phyloP scores from a whole-genome alignment of 805 yeast species.

The Cyberlindnera amylophila region DNA sequence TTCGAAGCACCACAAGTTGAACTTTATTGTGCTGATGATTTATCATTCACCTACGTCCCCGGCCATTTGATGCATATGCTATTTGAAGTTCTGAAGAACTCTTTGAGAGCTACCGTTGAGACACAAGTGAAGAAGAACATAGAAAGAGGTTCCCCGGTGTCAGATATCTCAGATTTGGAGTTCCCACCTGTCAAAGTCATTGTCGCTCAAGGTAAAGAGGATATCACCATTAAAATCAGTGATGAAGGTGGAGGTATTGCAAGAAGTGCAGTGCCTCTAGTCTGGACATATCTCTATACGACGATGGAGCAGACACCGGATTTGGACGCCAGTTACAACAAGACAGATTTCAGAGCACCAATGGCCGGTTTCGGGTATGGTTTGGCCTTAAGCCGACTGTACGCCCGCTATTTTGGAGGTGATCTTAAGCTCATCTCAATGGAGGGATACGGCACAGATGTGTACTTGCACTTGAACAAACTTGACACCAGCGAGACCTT shows the following conservation, averaged over 20 bases:
- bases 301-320: conserved; percentile 74
- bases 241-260: conserved; percentile 96
- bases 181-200: conserved; percentile 85
- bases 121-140: conserved; percentile 59
- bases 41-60: conserved; percentile 87
- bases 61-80: conserved; percentile 90
- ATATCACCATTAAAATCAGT: conserved; percentile 82
- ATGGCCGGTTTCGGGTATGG: conserved; percentile 96
- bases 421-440: conserved; percentile 81
- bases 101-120: conserved; percentile 86
- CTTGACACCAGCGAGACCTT: conserved; percentile 45
- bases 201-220: conserved; percentile 85
- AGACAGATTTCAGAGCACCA: conserved; percentile 75
- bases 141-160: conserved; percentile 22
- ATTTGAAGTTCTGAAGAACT: conserved; percentile 83
- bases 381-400: conserved; percentile 77
- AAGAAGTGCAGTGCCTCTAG: conserved; percentile 73
- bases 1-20: conserved; percentile 84
- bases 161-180: conserved; percentile 53
- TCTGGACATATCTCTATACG: conserved; percentile 90
- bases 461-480: conserved; percentile 79
- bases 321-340: conserved; percentile 38
- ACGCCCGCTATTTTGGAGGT: conserved; percentile 89
- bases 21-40: conserved; percentile 59
- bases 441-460: conserved; percentile 96